These are phyloP conservation scores for Thielaviopsis ethacetica DNA, from an alignment of 2,329 filamentous ascomycete species.

Conservation along the genomic window DNA sequence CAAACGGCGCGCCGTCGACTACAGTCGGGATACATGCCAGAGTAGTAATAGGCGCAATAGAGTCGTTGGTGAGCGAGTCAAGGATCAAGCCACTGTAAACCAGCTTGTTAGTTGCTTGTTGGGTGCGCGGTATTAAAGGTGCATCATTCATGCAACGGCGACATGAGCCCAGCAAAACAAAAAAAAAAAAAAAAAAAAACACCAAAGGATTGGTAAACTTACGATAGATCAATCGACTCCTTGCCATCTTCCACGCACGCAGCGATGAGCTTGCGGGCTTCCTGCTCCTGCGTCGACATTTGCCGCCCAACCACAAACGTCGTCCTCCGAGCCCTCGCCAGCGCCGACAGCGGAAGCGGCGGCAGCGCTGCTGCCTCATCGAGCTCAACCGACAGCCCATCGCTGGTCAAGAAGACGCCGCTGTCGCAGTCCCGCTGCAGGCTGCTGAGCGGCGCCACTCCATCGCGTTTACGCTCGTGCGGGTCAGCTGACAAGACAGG, in stretches of 20 bases:
- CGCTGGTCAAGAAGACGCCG: conserved; percentile 52
- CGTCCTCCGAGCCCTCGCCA: background rate
- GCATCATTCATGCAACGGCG: background rate
- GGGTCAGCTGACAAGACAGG: conserved; percentile 31
- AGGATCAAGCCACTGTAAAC: conserved; percentile 27
- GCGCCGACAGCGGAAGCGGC: background rate
- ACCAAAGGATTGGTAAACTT: conserved; percentile 17
- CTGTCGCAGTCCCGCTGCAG: conserved; percentile 48
- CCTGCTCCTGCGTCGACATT: conserved; percentile 26
- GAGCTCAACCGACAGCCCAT: background rate
- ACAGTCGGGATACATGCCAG: conserved; percentile 38
- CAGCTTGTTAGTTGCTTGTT: conserved; percentile 10
- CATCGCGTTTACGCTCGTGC: conserved; percentile 28
- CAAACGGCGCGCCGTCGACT: conserved; percentile 40
- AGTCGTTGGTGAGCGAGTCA: conserved; percentile 36
- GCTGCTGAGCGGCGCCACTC: conserved; percentile 29
- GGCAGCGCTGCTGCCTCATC: conserved; percentile 3
- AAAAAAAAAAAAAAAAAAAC: no score
- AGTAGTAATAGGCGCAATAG: conserved; percentile 38
- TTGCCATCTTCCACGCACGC: conserved; percentile 39
- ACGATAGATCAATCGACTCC: conserved; percentile 47
- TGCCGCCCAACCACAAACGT: conserved; percentile 7
- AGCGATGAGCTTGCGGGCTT: conserved; percentile 30
- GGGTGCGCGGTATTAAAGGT: background rate
- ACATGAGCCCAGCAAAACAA: no score